A percentile compares a stretch with the other conserved stretches of the same genome.
phyloP scores from a whole-genome alignment of 805 yeast species.

The Starmerella khaoyaiensis region DNA sequence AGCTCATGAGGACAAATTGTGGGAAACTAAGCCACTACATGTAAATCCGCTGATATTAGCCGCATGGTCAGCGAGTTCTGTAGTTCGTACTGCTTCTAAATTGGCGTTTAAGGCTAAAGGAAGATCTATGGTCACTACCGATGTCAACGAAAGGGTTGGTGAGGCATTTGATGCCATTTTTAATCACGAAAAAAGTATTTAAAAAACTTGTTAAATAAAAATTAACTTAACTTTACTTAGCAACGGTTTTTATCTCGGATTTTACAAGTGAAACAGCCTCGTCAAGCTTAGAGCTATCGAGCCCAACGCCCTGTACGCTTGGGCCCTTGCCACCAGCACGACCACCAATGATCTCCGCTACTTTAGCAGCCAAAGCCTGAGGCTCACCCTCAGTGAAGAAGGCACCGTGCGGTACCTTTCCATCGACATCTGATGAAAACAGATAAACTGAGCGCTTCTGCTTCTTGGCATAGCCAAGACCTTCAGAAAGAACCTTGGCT shows the following conservation, averaged over 20 bases:
- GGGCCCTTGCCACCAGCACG: constrained; percentile 98
- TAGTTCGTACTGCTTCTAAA: constrained; percentile 52
- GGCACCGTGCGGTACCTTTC: constrained; percentile 90
- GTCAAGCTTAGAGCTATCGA: constrained; percentile 52
- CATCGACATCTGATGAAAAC: constrained; percentile 39
- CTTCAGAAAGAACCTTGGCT: constrained; percentile 91
- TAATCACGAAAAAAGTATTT: neutral
- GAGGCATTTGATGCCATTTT: constrained; percentile 39
- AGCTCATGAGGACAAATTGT: constrained; percentile 45
- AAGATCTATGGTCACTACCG: constrained; percentile 75
- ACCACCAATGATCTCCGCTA: constrained; percentile 73
- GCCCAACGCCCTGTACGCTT: constrained; percentile 94
- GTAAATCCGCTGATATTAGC: constrained; percentile 35
- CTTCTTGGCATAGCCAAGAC: constrained; percentile 51
- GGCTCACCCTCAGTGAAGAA: constrained; percentile 72
- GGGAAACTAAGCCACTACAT: constrained; percentile 37
- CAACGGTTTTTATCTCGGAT: constrained; percentile 33
- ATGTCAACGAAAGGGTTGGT: constrained; percentile 57
- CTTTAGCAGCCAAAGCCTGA: constrained; percentile 58
- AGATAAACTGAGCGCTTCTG: constrained; percentile 22
- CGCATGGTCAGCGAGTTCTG: constrained; percentile 55
- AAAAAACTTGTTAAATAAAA: neutral
- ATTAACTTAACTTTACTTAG: constrained; percentile 1
- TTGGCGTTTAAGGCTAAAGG: constrained; percentile 54
- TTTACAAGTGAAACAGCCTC: constrained; percentile 64